Conservation (phyloP, 805 yeast species). For the Lipomyces starkeyi region DNA sequence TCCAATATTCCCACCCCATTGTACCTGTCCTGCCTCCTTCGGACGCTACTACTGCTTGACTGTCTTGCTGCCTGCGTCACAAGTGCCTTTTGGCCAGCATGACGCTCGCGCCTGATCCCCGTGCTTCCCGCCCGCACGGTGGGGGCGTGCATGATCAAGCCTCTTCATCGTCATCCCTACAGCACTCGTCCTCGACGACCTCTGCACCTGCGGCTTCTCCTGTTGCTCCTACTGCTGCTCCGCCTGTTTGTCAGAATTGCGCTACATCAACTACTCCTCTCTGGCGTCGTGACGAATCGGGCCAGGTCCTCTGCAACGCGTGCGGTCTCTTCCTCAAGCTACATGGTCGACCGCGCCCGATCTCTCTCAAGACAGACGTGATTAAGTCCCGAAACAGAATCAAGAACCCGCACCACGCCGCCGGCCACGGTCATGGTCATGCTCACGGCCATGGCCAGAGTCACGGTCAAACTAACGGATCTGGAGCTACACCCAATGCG, state of each 20-base stretch:
- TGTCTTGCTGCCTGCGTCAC: constrained; percentile 9
- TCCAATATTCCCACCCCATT: not conserved
- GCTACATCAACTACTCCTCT: constrained; percentile 91
- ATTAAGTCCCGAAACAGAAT: constrained; percentile 90
- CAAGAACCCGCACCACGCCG: constrained; percentile 46
- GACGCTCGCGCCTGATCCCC: constrained; percentile 31
- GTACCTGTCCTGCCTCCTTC: not conserved
- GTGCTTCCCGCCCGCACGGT: constrained; percentile 10
- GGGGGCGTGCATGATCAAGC: constrained; percentile 9
- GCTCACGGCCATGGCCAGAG: constrained; percentile 1
- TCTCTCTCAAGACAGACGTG: constrained; percentile 86
- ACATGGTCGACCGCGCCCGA: constrained; percentile 93
- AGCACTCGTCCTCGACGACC: constrained; percentile 7
- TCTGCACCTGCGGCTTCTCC: constrained; percentile 29
- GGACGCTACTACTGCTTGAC: not conserved
- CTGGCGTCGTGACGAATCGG: constrained; percentile 94
- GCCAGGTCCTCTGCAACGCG: constrained; percentile 90
- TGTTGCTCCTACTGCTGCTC: constrained; percentile 27
- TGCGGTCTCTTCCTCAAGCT: constrained; percentile 88
- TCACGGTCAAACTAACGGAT: not conserved
- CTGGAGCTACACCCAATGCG: not conserved
- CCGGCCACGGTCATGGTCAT: not conserved
- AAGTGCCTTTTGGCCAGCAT: constrained; percentile 18
- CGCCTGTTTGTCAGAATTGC: constrained; percentile 82
- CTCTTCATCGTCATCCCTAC: constrained; percentile 9